Conservation (phyloP, 73 alveolate species). For the Paramecium tetraurelia region DNA sequence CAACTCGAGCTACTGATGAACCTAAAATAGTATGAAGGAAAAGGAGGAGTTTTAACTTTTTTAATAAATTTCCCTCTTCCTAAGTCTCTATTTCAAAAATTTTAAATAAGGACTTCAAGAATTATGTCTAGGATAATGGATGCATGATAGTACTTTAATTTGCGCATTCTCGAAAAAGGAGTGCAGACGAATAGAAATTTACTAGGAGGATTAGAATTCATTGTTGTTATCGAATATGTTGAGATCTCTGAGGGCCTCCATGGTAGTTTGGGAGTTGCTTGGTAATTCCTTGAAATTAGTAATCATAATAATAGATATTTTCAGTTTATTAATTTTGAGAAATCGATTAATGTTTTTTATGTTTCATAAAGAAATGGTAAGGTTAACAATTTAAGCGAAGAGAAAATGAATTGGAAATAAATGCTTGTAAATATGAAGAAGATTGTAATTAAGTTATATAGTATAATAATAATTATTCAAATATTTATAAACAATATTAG, state of each 20-base stretch:
- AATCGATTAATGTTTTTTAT: not conserved
- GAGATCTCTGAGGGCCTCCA: not conserved
- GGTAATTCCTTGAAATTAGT: not conserved
- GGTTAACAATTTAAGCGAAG: not conserved
- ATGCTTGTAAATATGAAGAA: not conserved
- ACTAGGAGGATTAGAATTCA: not conserved
- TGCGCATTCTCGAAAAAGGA: not conserved
- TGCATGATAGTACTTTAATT: not conserved
- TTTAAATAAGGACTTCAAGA: not conserved
- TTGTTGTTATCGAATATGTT: not conserved
- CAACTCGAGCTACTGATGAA: conserved; percentile 12
- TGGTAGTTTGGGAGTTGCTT: not conserved
- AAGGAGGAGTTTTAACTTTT: not conserved
- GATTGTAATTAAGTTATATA: not conserved
- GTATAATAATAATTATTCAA: not conserved
- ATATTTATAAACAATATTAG: not conserved
- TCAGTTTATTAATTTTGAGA: not conserved
- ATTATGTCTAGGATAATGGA: not conserved
- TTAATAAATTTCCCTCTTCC: not conserved
- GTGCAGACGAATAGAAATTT: not conserved
- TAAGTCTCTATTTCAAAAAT: not conserved
- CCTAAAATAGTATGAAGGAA: not conserved
- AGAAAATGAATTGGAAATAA: not conserved
- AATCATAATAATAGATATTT: conserved; percentile 8
- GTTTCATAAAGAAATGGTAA: not conserved